A percentile compares a stretch with the other conserved stretches of the same genome.
These are phyloP conservation scores for Apodospora peruviana DNA, from an alignment of 495 filamentous ascomycete species.

Conservation along the genomic window DNA sequence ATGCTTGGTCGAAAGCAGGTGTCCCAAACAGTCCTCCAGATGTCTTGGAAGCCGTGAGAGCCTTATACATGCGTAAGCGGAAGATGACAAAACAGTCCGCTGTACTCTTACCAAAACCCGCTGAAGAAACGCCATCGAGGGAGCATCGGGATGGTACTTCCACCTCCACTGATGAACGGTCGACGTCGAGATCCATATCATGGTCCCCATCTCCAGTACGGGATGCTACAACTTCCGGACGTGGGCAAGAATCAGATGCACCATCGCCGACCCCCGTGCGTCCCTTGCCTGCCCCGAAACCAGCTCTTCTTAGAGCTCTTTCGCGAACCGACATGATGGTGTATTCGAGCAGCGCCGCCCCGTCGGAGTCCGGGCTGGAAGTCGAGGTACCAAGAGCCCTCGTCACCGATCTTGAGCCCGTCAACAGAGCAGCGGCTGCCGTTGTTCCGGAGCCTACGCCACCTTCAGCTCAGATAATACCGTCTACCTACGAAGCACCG, in stretches of 20 bases:
- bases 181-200: neutral
- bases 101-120: neutral
- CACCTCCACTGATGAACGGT: neutral
- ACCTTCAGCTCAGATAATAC: conserved; percentile 38
- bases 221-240: neutral
- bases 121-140: neutral
- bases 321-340: conserved; percentile 3
- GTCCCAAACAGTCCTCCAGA: conserved; percentile 34
- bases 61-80: conserved; percentile 10
- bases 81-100: neutral
- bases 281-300: neutral
- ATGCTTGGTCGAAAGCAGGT: conserved; percentile 32
- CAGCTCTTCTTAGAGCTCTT: neutral
- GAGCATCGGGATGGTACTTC: neutral
- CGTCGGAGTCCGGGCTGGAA: conserved; percentile 50
- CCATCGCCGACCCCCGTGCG: neutral
- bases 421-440: conserved; percentile 12
- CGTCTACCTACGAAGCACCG: conserved; percentile 18
- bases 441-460: conserved; percentile 24
- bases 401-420: conserved; percentile 20
- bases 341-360: conserved; percentile 26
- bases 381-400: conserved; percentile 47
- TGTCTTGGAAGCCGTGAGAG: conserved; percentile 30
- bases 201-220: neutral
- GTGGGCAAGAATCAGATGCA: neutral